Base-by-base conservation (phyloP, 2,329 filamentous ascomycete genomes). In the Penicillium expansum region DNA sequence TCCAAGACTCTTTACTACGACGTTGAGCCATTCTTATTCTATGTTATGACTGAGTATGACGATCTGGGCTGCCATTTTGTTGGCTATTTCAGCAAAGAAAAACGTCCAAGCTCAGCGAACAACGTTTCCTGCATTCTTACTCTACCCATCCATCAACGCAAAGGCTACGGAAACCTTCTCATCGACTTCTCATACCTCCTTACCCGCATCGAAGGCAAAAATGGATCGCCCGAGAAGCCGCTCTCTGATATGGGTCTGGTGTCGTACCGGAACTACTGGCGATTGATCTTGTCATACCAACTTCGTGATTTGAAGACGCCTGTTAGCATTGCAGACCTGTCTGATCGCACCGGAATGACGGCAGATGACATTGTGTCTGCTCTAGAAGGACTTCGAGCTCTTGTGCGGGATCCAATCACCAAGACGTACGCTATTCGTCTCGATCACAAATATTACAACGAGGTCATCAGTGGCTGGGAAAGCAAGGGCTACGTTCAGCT, bases 61-160 rank as follows among this genome's bases (percentile, higher is more conserved):
- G 91, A 96, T 48, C 88, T 92, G 67, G 94, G 94, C 14, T 94
- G 89, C 68, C 94, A 97, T 70, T 84, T 99, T 48, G 90, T 99
- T n/a, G 94, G 94, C n/a, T 99, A 97, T 72, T 99, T 99, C 75
- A 97, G 94, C 49, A 99, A 99, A 73, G 94, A 99, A 77, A 99
- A 99, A 77, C 84, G 95, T 42, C 89, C 91, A 2, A 93, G 91
- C 74, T 96, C 92, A 59, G 88, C 92, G 66, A 97, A 99, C 74
- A 99, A 99, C 63, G 94, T 99, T 47, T 97, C 92, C 9, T 99
- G 94, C 74, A 99, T 99, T 65, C 79, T 99, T 47, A 96, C 96
- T 4, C 79, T 99, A 38, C 94, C 94, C 0, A 97, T 97, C 53
- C 94, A 97, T 71, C 93, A 97, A 77, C 88, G 95, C 54, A 96